phyloP scores from a whole-genome alignment of 805 yeast species.

The Soucietia sequanensis region DNA sequence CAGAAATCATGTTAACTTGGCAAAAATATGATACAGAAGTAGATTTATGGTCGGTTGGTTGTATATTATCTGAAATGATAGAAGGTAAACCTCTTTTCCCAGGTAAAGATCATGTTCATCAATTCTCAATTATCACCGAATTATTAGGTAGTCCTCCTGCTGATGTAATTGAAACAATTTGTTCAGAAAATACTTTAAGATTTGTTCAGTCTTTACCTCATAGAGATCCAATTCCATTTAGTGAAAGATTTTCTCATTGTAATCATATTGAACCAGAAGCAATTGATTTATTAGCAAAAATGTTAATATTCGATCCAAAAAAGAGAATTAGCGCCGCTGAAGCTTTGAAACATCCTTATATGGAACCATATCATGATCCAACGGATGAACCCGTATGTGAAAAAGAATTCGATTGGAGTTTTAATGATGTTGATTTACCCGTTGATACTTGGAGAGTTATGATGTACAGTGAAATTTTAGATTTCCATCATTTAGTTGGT shows the following conservation, averaged over 20 bases:
- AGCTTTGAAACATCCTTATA: constrained; percentile 85
- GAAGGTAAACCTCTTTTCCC: constrained; percentile 97
- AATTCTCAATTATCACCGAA: constrained; percentile 95
- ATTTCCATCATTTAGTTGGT: constrained; percentile 87
- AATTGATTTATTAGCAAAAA: constrained; percentile 79
- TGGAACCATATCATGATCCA: constrained; percentile 96
- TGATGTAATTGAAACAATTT: constrained; percentile 94
- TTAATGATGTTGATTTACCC: constrained; percentile 96
- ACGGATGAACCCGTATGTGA: constrained; percentile 95
- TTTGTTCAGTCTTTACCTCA: constrained; percentile 93
- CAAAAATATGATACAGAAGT: constrained; percentile 96
- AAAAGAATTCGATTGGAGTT: constrained; percentile 95
- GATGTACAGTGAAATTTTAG: constrained; percentile 97
- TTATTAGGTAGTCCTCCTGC: constrained; percentile 93
- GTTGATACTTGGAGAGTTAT: constrained; percentile 98
- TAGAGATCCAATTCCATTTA: constrained; percentile 86
- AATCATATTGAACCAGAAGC: constrained; percentile 75
- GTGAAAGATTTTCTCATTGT: constrained; percentile 70
- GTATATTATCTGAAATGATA: constrained; percentile 96
- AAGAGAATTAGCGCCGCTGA: constrained; percentile 91
- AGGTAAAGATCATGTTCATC: constrained; percentile 98
- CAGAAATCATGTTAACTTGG: constrained; percentile 98
- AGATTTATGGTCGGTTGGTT: constrained; percentile 97
- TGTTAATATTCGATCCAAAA: constrained; percentile 94
- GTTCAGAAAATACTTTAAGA: constrained; percentile 90